phyloP scores from a whole-genome alignment of 169 alveolate genomes.

The Plasmodium yoelii region DNA sequence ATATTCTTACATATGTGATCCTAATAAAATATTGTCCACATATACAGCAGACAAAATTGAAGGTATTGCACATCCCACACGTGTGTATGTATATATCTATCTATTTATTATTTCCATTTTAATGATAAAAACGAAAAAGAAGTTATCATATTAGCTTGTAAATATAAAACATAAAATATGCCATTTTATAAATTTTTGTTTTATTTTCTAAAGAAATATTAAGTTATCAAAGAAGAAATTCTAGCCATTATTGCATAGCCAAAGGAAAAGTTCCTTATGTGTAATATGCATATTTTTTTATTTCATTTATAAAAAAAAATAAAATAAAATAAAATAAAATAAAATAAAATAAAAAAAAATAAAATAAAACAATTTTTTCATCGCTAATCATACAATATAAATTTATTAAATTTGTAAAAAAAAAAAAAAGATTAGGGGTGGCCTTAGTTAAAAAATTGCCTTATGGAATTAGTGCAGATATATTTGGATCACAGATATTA shows the following conservation, averaged over 20 bases:
- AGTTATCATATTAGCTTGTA: no score
- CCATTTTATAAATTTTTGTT: neutral
- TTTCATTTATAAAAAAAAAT: neutral
- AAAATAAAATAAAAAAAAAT: slow-evolving; percentile 7
- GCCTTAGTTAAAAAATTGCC: slow-evolving; percentile 51
- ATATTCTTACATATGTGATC: slow-evolving; percentile 86
- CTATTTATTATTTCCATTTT: neutral
- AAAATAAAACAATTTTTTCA: no score
- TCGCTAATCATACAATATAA: neutral
- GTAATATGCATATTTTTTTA: slow-evolving; percentile 16
- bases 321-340: no score
- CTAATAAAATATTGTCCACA: slow-evolving; percentile 77
- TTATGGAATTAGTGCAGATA: slow-evolving; percentile 72
- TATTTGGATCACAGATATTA: slow-evolving; percentile 45
- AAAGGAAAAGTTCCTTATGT: slow-evolving; percentile 67
- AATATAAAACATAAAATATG: neutral
- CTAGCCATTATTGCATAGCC: slow-evolving; percentile 43
- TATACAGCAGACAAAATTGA: slow-evolving; percentile 58
- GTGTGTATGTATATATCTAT: no score
- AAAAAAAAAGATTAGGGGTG: slow-evolving; percentile 58
- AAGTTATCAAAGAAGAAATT: slow-evolving; percentile 53
- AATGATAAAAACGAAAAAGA: neutral
- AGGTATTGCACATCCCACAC: slow-evolving; percentile 4
- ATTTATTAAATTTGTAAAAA: neutral
- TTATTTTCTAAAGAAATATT: slow-evolving; percentile 27